Conservation (phyloP, 73 alveolate genomes). For the Paramecium biaurelia region DNA sequence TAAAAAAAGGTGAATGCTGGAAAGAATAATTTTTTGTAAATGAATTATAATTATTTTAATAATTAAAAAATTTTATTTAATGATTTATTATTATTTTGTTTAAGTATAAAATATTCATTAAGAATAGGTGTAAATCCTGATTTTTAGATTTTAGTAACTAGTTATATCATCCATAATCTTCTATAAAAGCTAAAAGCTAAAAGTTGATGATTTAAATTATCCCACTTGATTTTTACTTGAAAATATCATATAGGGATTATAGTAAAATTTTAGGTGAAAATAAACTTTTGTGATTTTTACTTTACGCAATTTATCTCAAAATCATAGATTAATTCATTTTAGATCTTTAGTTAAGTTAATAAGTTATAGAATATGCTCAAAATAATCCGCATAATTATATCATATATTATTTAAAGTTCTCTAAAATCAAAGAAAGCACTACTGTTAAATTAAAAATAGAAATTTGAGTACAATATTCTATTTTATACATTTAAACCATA, state of each 20-base stretch:
- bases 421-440: neutral
- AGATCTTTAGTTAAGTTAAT: neutral
- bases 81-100: neutral
- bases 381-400: neutral
- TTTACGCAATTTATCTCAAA: too few relatives aligned
- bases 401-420: too few relatives aligned
- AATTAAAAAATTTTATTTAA: neutral
- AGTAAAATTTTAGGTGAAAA: neutral
- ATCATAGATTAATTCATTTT: too few relatives aligned
- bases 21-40: neutral
- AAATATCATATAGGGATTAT: neutral
- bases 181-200: too few relatives aligned
- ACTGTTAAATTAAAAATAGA: too few relatives aligned
- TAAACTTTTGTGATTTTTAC: too few relatives aligned
- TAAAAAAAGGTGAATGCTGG: neutral
- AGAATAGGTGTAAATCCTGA: too few relatives aligned
- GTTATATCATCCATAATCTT: too few relatives aligned
- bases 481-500: too few relatives aligned
- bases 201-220: too few relatives aligned
- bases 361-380: neutral
- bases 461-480: neutral
- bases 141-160: too few relatives aligned
- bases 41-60: neutral
- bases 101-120: neutral
- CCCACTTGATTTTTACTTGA: neutral